phyloP scores from a whole-genome alignment of 2,329 filamentous ascomycete species.

The Cladosporium phlei region DNA sequence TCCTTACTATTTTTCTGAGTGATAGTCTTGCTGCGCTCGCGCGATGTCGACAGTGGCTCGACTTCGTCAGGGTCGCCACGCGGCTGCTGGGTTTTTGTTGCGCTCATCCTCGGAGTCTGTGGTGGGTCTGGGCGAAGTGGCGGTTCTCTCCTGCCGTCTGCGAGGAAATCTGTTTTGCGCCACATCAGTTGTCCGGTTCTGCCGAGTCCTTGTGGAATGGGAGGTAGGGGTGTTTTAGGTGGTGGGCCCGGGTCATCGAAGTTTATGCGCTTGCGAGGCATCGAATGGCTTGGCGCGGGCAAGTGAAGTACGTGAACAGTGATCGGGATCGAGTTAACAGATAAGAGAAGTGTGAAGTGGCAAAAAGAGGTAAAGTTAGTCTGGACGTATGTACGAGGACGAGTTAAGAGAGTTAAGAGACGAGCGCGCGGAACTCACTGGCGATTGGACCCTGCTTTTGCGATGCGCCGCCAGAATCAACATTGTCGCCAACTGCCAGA shows the following conservation, averaged over 20 bases:
- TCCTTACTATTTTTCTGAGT: too few species aligned
- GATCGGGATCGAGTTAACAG: too few species aligned
- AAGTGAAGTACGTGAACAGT: not conserved
- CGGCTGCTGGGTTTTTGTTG: too few species aligned
- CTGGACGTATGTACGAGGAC: constrained; percentile 2
- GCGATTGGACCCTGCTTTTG: not conserved
- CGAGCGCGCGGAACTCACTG: not conserved
- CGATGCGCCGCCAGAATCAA: not conserved
- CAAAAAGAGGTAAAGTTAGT: not conserved
- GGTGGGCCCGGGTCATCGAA: not conserved
- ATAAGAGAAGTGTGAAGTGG: not conserved
- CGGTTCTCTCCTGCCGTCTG: not conserved
- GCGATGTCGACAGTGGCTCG: too few species aligned
- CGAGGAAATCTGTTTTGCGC: not conserved
- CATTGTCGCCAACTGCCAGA: too few species aligned
- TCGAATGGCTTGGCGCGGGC: not conserved
- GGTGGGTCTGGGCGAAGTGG: not conserved
- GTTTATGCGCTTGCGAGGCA: not conserved
- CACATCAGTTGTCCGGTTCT: constrained; percentile 2
- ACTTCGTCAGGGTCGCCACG: too few species aligned
- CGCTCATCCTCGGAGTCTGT: not conserved
- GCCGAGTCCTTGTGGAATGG: not conserved
- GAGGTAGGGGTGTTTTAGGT: not conserved
- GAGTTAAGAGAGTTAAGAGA: not conserved
- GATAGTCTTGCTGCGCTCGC: too few species aligned